These are phyloP conservation scores for Penicillium bialowiezense DNA, from an alignment of 495 filamentous ascomycete species.

Conservation along the genomic window DNA sequence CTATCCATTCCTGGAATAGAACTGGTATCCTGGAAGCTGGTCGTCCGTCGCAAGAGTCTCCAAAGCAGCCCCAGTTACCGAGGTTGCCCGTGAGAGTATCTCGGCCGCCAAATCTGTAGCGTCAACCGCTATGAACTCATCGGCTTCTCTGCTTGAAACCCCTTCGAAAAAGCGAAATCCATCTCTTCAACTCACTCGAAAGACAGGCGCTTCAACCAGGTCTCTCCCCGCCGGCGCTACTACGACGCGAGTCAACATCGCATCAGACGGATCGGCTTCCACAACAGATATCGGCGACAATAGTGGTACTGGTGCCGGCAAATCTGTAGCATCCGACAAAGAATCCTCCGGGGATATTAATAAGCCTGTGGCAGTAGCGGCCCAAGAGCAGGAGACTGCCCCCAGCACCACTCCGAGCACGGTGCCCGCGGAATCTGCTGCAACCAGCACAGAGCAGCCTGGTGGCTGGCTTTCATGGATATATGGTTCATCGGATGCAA, in stretches of 20 bases:
- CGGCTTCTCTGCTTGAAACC: constrained; percentile 29
- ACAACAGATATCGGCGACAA: constrained; percentile 26
- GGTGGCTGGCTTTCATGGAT: constrained; percentile 62
- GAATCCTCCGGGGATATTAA: constrained; percentile 17
- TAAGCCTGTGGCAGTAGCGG: constrained; percentile 16
- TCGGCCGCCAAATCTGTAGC: constrained; percentile 52
- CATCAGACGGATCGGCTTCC: constrained; percentile 43
- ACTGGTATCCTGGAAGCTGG: constrained; percentile 60
- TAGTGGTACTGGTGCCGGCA: constrained; percentile 16
- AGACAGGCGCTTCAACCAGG: constrained; percentile 37
- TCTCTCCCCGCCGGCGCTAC: constrained; percentile 48
- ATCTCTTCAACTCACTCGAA: constrained; percentile 43
- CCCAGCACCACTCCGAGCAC: constrained; percentile 10
- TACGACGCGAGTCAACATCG: constrained; percentile 50
- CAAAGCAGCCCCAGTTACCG: constrained; percentile 69
- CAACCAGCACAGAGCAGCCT: constrained; percentile 31
- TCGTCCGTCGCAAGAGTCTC: constrained; percentile 53
- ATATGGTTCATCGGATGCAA: constrained; percentile 25
- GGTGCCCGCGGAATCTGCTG: constrained; percentile 6
- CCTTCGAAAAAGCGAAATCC: constrained; percentile 27
- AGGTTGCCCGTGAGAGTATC: constrained; percentile 76
- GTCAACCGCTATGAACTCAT: constrained; percentile 36
- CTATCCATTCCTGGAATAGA: constrained; percentile 18
- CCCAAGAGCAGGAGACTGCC: constrained; percentile 13
- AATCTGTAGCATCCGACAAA: constrained; percentile 21